Evolutionary conservation across 108 stramenopile species (phyloP).

Genomic region (Cyclotella baltica): DNA sequence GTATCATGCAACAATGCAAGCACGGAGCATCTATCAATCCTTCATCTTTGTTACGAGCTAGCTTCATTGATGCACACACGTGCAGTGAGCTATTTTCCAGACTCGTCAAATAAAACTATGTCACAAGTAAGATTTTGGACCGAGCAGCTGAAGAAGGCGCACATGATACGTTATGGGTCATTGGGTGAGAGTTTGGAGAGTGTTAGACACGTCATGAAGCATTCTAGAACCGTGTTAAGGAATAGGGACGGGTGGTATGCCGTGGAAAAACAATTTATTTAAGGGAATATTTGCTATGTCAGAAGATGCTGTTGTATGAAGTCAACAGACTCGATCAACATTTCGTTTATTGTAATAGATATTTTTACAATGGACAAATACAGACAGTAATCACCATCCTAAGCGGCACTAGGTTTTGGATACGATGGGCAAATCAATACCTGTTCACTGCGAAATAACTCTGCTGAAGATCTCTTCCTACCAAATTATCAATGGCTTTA

Average conservation of each 20-base stretch:
- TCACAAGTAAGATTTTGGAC: conserved; percentile 80
- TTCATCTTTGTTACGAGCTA: conserved; percentile 78
- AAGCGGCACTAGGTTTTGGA: too few species aligned
- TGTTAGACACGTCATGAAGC: conserved; percentile 67
- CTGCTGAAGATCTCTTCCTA: too few species aligned
- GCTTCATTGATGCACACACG: conserved; percentile 32
- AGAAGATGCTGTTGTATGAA: background rate
- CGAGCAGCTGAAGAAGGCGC: conserved; percentile 73
- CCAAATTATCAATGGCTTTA: too few species aligned
- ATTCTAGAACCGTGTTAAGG: conserved; percentile 69
- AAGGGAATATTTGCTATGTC: background rate
- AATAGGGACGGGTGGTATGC: conserved; percentile 50
- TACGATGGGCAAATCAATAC: too few species aligned
- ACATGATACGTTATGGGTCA: conserved; percentile 70
- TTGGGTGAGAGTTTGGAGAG: conserved; percentile 65
- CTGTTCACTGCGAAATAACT: too few species aligned
- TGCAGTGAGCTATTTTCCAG: conserved; percentile 17
- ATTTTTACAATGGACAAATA: too few species aligned
- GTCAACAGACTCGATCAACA: background rate
- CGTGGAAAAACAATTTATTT: conserved; percentile 48
- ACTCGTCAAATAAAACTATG: conserved; percentile 34
- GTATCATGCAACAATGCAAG: conserved; percentile 69
- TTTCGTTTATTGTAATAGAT: too few species aligned
- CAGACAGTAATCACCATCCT: too few species aligned
- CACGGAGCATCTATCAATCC: conserved; percentile 79